Percentiles rank a stretch among this genome's conserved stretches.
These are phyloP conservation scores for Physaria fendleri DNA, from an alignment of 345 rosid species.

Conservation along the genomic window DNA sequence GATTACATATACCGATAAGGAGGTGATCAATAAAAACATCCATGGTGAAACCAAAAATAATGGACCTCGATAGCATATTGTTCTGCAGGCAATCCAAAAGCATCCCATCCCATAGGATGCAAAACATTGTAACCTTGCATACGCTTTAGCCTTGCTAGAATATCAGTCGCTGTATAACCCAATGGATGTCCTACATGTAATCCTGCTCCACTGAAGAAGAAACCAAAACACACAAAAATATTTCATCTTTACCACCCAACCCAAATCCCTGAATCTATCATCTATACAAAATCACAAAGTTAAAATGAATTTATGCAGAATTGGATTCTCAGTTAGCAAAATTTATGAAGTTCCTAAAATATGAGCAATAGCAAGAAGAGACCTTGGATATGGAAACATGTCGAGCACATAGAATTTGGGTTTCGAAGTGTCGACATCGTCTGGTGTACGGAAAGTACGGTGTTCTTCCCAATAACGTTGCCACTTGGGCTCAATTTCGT, in stretches of 20 bases:
- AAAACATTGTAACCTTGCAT: conserved; percentile 95
- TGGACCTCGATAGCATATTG: conserved; percentile 90
- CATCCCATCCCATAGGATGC: conserved; percentile 99
- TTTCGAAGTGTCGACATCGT: conserved; percentile 67
- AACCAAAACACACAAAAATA: not conserved
- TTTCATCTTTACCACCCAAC: not conserved
- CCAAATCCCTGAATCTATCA: not conserved
- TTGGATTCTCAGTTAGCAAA: not conserved
- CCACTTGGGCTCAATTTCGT: conserved; percentile 93
- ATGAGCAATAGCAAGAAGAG: not conserved
- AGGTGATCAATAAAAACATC: not conserved
- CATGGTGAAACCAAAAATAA: not conserved
- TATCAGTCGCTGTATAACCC: conserved; percentile 93
- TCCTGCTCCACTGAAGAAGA: conserved; percentile 77
- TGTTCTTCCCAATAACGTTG: conserved; percentile 78
- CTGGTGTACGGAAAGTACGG: conserved; percentile 73
- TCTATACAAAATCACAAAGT: not conserved
- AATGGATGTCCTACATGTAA: conserved; percentile 95
- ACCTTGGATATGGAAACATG: conserved; percentile 99
- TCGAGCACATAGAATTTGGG: conserved; percentile 96
- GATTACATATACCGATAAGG: not conserved
- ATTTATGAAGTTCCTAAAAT: not conserved
- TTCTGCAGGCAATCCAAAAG: conserved; percentile 97
- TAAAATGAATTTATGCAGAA: not conserved
- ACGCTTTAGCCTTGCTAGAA: conserved; percentile 72